Percentiles rank a stretch among this genome's conserved stretches.
phyloP scores from a whole-genome alignment of 805 yeast genomes.

The Wickerhamia fluorescens region DNA sequence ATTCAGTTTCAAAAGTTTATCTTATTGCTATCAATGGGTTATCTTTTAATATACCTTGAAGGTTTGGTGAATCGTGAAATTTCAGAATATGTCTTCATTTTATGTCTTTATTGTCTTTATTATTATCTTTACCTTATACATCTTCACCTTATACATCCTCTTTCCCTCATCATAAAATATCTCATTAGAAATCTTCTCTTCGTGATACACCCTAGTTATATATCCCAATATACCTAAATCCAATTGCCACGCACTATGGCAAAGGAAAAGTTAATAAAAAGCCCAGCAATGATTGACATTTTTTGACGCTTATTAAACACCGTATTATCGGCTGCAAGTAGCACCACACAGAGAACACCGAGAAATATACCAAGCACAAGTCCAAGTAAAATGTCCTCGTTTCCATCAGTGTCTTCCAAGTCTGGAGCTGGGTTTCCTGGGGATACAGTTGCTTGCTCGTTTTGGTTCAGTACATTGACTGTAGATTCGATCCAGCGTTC shows the following conservation, averaged over 20 bases:
- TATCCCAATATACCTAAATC: too few species aligned
- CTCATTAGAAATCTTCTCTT: too few species aligned
- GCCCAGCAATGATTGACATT: conserved; percentile 68
- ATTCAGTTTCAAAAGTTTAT: too few species aligned
- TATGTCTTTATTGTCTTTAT: neutral
- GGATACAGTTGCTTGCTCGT: conserved; percentile 8
- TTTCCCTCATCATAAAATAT: too few species aligned
- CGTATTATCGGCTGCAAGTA: conserved; percentile 53
- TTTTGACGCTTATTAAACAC: conserved; percentile 55
- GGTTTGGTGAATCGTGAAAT: too few species aligned
- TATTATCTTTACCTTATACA: neutral
- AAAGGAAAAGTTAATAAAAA: conserved; percentile 59
- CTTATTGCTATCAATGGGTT: too few species aligned
- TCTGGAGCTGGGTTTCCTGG: conserved; percentile 13
- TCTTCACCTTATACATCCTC: too few species aligned
- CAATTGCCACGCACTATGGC: conserved; percentile 49
- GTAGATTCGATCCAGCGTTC: conserved; percentile 87
- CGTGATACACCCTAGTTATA: too few species aligned
- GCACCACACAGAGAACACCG: conserved; percentile 59
- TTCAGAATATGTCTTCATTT: too few species aligned
- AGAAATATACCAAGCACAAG: conserved; percentile 66
- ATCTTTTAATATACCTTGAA: too few species aligned
- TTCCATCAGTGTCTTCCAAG: conserved; percentile 29
- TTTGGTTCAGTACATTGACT: conserved; percentile 25
- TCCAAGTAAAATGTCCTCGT: conserved; percentile 65